Percentiles rank a stretch among this genome's conserved stretches.
Evolutionary conservation across 352 stramenopile genomes (phyloP).

Genomic region (Phytopythium mirpurense): DNA sequence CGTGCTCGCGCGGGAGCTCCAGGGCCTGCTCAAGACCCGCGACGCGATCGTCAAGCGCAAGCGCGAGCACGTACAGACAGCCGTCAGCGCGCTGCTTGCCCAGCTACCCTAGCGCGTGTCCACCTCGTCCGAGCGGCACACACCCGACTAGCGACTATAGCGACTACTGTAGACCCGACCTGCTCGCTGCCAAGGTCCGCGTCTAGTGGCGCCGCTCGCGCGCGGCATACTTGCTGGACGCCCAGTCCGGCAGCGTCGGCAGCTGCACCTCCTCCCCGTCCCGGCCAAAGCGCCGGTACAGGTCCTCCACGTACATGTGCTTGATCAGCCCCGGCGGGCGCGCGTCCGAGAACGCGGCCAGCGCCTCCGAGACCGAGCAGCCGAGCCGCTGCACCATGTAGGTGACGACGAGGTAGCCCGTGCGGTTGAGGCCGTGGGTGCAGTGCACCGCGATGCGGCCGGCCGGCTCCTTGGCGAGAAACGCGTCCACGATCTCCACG

Average conservation of each 20-base stretch:
- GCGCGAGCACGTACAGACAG: slow-evolving; percentile 35
- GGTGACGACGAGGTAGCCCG: slow-evolving; percentile 66
- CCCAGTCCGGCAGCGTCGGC: slow-evolving; percentile 58
- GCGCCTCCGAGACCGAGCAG: slow-evolving; percentile 45
- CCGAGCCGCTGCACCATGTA: slow-evolving; percentile 61
- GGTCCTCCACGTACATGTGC: slow-evolving; percentile 76
- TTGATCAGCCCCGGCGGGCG: slow-evolving; percentile 76
- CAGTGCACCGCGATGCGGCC: slow-evolving; percentile 70
- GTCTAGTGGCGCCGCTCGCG: slow-evolving; percentile 10
- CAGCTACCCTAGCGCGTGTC: slow-evolving; percentile 15
- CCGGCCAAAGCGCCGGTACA: slow-evolving; percentile 45
- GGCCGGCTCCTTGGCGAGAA: slow-evolving; percentile 29
- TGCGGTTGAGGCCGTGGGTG: slow-evolving; percentile 76
- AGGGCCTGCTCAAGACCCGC: slow-evolving; percentile 30
- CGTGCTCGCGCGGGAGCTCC: slow-evolving; percentile 45
- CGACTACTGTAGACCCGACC: too few relatives aligned
- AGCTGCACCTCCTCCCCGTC: slow-evolving; percentile 34
- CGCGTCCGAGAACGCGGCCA: slow-evolving; percentile 57
- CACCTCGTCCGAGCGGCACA: too few relatives aligned
- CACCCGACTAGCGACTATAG: too few relatives aligned
- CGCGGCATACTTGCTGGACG: slow-evolving; percentile 55
- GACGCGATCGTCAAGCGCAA: slow-evolving; percentile 28
- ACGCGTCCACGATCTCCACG: slow-evolving; percentile 57
- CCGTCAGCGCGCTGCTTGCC: slow-evolving; percentile 19
- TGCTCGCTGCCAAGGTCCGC: too few relatives aligned